A percentile compares a stretch with the other conserved stretches of the same genome.
Evolutionary conservation across 352 stramenopile genomes (phyloP).

Genomic region (Globisporangium heterothallicum): DNA sequence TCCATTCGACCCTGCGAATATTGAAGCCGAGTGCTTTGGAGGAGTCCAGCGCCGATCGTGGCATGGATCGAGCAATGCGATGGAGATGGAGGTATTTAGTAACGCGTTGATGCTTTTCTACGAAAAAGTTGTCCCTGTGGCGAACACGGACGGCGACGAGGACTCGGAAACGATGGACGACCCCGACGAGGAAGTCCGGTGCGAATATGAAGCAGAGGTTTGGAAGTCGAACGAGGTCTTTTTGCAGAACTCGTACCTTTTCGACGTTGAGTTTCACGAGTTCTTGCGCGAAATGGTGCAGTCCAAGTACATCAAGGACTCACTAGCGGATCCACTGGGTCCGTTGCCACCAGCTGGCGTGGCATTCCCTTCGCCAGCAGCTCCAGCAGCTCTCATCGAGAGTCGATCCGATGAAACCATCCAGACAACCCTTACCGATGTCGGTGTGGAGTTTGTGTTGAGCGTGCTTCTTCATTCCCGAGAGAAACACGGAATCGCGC

Average conservation of each 20-base stretch:
- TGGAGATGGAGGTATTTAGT: constrained; percentile 98
- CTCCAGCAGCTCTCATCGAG: constrained; percentile 14
- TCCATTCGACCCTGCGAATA: constrained; percentile 94
- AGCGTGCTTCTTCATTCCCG: constrained; percentile 84
- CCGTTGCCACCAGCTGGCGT: constrained; percentile 12
- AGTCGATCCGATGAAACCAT: constrained; percentile 44
- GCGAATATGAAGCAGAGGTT: constrained; percentile 89
- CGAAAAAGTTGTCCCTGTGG: constrained; percentile 90
- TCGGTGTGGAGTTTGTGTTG: constrained; percentile 84
- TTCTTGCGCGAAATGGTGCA: constrained; percentile 91
- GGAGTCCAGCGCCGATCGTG: constrained; percentile 91
- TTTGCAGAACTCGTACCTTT: constrained; percentile 93
- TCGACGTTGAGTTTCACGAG: constrained; percentile 94
- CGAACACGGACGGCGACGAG: constrained; percentile 24
- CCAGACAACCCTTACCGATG: constrained; percentile 65
- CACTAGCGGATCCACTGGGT: neutral
- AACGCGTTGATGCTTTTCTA: constrained; percentile 99
- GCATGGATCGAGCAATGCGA: constrained; percentile 93
- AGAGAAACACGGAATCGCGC: constrained; percentile 82
- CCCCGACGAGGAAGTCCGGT: constrained; percentile 28
- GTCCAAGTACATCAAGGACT: constrained; percentile 72
- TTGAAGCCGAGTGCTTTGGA: constrained; percentile 98
- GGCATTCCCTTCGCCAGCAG: constrained; percentile 15
- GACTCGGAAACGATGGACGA: constrained; percentile 22
- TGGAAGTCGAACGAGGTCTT: constrained; percentile 93